Conservation (phyloP, 768 basidiomycete genomes). For the Auriculariales sp. region DNA sequence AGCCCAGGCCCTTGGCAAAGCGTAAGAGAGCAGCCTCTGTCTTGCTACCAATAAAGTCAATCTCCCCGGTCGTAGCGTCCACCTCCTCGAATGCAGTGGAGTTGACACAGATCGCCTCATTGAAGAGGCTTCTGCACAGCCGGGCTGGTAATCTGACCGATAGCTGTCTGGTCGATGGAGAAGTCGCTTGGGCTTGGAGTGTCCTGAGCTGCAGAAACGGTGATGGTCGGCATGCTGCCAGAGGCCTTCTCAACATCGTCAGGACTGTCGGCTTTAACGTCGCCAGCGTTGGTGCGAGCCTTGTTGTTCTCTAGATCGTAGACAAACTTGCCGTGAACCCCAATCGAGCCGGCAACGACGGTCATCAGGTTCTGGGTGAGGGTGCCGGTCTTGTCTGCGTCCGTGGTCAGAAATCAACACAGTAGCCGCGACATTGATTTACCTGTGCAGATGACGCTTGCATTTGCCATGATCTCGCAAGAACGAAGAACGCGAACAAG, state of each 20-base stretch:
- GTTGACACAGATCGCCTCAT: slow-evolving; percentile 79
- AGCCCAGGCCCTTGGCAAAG: slow-evolving; percentile 69
- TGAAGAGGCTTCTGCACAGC: slow-evolving; percentile 54
- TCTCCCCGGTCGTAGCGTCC: slow-evolving; percentile 42
- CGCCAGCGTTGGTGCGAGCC: slow-evolving; percentile 55
- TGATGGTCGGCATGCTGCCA: neutral
- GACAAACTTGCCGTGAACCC: slow-evolving; percentile 90
- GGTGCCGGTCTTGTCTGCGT: slow-evolving; percentile 93
- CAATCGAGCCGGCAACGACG: slow-evolving; percentile 90
- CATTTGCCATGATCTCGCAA: slow-evolving; percentile 98
- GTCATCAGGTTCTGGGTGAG: slow-evolving; percentile 93
- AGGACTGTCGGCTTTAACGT: slow-evolving; percentile 14
- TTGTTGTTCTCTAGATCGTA: slow-evolving; percentile 58
- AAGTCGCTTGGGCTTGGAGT: slow-evolving; percentile 55
- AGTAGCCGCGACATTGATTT: no score
- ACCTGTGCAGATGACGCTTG: slow-evolving; percentile 91
- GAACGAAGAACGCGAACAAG: slow-evolving; percentile 92
- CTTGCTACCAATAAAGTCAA: slow-evolving; percentile 77
- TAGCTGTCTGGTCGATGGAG: slow-evolving; percentile 65
- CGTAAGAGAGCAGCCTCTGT: slow-evolving; percentile 85
- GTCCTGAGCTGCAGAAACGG: neutral
- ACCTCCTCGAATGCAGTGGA: slow-evolving; percentile 88
- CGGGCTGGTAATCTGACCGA: slow-evolving; percentile 49
- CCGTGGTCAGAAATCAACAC: no score
- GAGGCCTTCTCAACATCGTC: slow-evolving; percentile 6